A percentile compares a stretch with the other conserved stretches of the same genome.
phyloP scores from a whole-genome alignment of 2,329 filamentous ascomycete genomes.

The Blastomyces gilchristii region DNA sequence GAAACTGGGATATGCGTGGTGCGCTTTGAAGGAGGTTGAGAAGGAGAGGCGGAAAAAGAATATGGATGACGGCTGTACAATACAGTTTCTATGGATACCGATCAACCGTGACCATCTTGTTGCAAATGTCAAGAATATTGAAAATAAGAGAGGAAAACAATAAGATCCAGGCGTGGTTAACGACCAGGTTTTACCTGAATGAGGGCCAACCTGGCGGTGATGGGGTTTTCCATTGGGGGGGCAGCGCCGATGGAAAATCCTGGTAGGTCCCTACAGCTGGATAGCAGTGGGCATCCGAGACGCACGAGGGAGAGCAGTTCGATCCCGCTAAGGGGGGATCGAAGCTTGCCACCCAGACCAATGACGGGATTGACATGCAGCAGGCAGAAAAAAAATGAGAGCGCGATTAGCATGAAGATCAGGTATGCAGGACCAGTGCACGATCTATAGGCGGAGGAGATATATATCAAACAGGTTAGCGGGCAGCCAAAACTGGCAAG shows the following conservation, averaged over 20 bases:
- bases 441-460: neutral
- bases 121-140: neutral
- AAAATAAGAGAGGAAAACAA: neutral
- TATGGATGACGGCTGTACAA: conserved; percentile 2
- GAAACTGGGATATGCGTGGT: neutral
- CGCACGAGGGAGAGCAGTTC: neutral
- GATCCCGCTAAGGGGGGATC: neutral
- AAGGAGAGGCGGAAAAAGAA: neutral
- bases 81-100: neutral
- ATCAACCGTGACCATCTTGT: neutral
- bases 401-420: neutral
- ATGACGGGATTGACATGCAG: neutral
- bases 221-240: neutral
- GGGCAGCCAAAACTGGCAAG: neutral
- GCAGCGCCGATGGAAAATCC: neutral
- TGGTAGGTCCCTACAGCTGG: neutral
- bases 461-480: neutral
- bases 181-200: neutral
- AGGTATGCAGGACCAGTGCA: neutral
- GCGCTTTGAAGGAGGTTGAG: neutral
- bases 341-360: neutral
- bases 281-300: neutral
- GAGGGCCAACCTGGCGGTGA: neutral
- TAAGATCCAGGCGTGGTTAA: neutral
- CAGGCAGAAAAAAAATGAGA: neutral